Conservation (phyloP, 2,329 filamentous ascomycete species). For the Fusarium annulatum region DNA sequence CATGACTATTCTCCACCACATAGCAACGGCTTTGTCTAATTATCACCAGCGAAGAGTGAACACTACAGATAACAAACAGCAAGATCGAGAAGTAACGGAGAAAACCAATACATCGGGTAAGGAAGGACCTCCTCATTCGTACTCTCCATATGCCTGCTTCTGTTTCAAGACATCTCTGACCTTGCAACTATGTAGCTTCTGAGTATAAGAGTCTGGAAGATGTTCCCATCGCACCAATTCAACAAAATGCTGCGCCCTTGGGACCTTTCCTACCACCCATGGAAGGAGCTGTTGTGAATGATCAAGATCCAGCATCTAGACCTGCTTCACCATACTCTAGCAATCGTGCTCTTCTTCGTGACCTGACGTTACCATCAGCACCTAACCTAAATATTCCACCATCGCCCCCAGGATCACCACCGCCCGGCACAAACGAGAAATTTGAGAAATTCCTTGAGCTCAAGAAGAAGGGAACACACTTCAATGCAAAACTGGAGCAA, state of each 20-base stretch:
- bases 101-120: constrained; percentile 12
- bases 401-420: constrained; percentile 74
- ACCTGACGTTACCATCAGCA: constrained; percentile 77
- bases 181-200: constrained; percentile 8
- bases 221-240: constrained; percentile 45
- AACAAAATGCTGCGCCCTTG: constrained; percentile 48
- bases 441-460: constrained; percentile 79
- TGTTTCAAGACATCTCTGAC: neutral
- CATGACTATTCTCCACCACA: neutral
- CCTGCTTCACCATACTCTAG: constrained; percentile 74
- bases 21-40: constrained; percentile 7
- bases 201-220: constrained; percentile 13
- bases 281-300: constrained; percentile 37
- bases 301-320: constrained; percentile 40
- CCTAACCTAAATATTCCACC: constrained; percentile 80
- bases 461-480: constrained; percentile 82
- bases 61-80: constrained; percentile 1
- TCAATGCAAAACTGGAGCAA: constrained; percentile 78
- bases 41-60: constrained; percentile 11
- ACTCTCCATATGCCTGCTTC: neutral
- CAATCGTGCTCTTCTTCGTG: constrained; percentile 71
- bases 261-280: constrained; percentile 54
- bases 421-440: constrained; percentile 67
- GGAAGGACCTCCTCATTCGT: neutral
- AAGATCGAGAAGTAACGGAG: neutral